phyloP scores from a whole-genome alignment of 768 basidiomycete genomes.

The Pleurotus sapidus region DNA sequence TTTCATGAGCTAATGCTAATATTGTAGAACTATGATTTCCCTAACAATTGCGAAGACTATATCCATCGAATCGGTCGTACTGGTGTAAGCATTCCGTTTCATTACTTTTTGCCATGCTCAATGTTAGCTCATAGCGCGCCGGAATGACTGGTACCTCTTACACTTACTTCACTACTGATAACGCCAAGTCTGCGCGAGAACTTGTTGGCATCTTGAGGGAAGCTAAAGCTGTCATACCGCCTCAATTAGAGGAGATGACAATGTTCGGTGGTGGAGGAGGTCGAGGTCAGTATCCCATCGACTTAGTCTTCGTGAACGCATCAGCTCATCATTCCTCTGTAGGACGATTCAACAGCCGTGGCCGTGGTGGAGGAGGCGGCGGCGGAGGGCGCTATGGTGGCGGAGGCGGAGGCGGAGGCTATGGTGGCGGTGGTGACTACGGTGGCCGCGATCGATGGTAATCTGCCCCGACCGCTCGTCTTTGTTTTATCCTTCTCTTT shows the following conservation, averaged over 20 bases:
- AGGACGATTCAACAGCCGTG: constrained; percentile 55
- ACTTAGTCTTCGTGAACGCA: not conserved
- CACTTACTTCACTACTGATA: constrained; percentile 97
- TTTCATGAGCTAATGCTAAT: constrained; percentile 9
- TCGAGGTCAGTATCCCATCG: constrained; percentile 37
- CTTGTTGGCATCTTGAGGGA: constrained; percentile 83
- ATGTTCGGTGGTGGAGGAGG: constrained; percentile 84
- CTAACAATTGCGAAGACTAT: constrained; percentile 97
- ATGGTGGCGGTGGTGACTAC: constrained; percentile 37
- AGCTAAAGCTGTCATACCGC: constrained; percentile 81
- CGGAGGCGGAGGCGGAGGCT: constrained; percentile 41
- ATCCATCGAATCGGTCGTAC: constrained; percentile 99
- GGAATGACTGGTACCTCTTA: constrained; percentile 90
- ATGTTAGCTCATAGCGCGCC: constrained; percentile 60
- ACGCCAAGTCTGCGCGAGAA: constrained; percentile 92
- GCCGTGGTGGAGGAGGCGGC: constrained; percentile 37
- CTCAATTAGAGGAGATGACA: constrained; percentile 91
- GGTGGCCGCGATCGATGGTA: constrained; percentile 39
- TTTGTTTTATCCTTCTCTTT: constrained; percentile 13
- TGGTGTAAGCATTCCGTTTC: constrained; percentile 51
- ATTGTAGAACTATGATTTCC: constrained; percentile 93
- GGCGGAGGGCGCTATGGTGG: constrained; percentile 43
- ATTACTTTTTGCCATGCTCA: not conserved
- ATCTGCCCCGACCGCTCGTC: not conserved
- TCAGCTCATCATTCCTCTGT: constrained; percentile 9